Evolutionary conservation across 1,139 yeast species (phyloP).

Genomic region (Pichia sp.): DNA sequence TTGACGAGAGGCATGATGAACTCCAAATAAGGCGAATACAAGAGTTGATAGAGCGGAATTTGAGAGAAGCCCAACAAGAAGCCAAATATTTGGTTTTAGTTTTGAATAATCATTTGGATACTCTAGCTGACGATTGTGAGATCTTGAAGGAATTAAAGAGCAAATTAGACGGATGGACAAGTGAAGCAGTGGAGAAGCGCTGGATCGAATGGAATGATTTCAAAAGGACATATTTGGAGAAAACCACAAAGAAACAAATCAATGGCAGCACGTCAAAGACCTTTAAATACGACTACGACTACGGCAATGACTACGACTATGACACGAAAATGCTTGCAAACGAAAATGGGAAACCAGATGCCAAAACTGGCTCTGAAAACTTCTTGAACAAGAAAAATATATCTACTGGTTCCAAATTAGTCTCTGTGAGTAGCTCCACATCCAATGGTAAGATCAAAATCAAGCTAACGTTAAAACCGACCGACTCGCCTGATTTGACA

Average conservation of each 20-base stretch:
- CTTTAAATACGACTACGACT: not conserved
- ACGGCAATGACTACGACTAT: too few relatives aligned
- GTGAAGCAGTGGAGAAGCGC: constrained; percentile 13
- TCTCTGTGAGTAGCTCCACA: too few relatives aligned
- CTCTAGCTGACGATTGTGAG: constrained; percentile 18
- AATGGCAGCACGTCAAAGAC: not conserved
- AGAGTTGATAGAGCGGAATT: constrained; percentile 11
- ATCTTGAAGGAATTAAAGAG: constrained; percentile 2
- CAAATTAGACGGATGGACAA: constrained; percentile 12
- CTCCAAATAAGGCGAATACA: not conserved
- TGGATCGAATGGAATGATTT: constrained; percentile 19
- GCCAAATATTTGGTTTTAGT: constrained; percentile 15
- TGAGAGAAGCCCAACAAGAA: constrained; percentile 19
- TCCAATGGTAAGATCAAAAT: constrained; percentile 4
- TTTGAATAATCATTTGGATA: constrained; percentile 16
- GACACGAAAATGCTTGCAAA: too few relatives aligned
- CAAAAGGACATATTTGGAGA: constrained; percentile 9
- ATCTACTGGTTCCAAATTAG: too few relatives aligned
- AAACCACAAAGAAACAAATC: not conserved
- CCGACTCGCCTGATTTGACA: too few relatives aligned
- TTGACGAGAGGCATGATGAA: not conserved
- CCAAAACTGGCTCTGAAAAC: too few relatives aligned
- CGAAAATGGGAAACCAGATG: too few relatives aligned
- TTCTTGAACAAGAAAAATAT: too few relatives aligned
- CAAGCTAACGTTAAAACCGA: constrained; percentile 4